Conservation (phyloP, 1,139 yeast species). For the Hanseniaspora uvarum region DNA sequence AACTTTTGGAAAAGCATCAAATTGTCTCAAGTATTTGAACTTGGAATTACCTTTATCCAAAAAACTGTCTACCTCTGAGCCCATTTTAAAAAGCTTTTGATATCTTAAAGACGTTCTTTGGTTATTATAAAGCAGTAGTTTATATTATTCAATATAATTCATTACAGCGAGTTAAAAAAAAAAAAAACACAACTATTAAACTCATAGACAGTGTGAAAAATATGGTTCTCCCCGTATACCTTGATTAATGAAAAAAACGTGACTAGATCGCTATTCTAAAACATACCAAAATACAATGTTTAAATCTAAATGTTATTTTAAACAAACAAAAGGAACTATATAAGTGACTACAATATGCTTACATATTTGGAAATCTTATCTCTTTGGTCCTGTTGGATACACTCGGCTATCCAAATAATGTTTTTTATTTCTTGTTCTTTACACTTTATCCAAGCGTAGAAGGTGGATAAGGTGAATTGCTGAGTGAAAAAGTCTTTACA, state of each 20-base stretch:
- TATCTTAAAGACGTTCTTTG: not conserved
- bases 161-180: not conserved
- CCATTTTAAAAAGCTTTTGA: not conserved
- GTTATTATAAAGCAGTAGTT: not conserved
- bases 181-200: no score
- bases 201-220: no score
- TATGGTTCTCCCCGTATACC: no score
- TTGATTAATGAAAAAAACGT: no score
- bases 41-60: slow-evolving; percentile 4
- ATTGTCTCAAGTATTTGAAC: slow-evolving; percentile 14
- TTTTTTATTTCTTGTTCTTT: slow-evolving; percentile 95
- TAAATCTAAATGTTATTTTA: no score
- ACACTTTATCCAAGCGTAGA: slow-evolving; percentile 95
- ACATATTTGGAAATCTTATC: slow-evolving; percentile 71
- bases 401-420: slow-evolving; percentile 97
- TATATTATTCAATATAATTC: not conserved
- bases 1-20: slow-evolving; percentile 19
- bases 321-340: not conserved
- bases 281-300: no score
- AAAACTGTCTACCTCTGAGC: slow-evolving; percentile 1
- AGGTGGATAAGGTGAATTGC: slow-evolving; percentile 80
- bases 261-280: no score
- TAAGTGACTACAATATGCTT: slow-evolving; percentile 43
- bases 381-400: slow-evolving; percentile 81
- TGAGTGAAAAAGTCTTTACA: slow-evolving; percentile 93